Evolutionary conservation across 2,329 filamentous ascomycete genomes (phyloP).

Genomic region (Cladosporium sp.): DNA sequence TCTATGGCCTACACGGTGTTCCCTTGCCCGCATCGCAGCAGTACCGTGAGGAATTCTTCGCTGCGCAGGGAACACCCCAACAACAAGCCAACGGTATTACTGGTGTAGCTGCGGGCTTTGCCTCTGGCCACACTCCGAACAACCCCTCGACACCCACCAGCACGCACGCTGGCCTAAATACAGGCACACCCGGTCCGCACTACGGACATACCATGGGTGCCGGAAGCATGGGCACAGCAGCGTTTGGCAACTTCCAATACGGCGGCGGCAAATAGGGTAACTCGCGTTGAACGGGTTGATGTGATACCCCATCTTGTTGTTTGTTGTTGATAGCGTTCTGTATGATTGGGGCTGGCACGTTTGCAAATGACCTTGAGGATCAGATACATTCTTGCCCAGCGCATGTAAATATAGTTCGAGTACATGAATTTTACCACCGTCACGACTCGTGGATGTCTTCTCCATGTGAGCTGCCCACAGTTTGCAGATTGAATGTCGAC

Average conservation of each 20-base stretch:
- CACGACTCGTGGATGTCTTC: background rate
- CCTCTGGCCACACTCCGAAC: slow-evolving; percentile 40
- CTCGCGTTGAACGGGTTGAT: slow-evolving; percentile 10
- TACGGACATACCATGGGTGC: slow-evolving; percentile 37
- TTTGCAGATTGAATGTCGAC: background rate
- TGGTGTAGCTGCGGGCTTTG: slow-evolving; percentile 33
- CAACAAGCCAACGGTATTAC: slow-evolving; percentile 28
- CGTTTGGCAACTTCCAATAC: slow-evolving; percentile 68
- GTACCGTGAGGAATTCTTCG: slow-evolving; percentile 42
- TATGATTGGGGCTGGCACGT: background rate
- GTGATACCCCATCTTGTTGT: slow-evolving; percentile 12
- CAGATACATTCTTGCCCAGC: slow-evolving; percentile 2
- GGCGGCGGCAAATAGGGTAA: slow-evolving; percentile 20
- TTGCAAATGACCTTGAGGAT: background rate
- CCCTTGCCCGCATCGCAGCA: slow-evolving; percentile 57
- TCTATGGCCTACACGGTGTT: slow-evolving; percentile 81
- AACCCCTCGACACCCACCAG: slow-evolving; percentile 69
- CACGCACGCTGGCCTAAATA: slow-evolving; percentile 44
- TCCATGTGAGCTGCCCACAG: background rate
- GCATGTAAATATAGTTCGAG: slow-evolving; percentile 8
- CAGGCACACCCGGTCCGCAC: slow-evolving; percentile 36
- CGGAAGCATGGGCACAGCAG: slow-evolving; percentile 66
- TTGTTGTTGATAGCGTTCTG: slow-evolving; percentile 15
- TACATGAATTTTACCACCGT: background rate
- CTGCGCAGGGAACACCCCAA: slow-evolving; percentile 43